Evolutionary conservation across 192 early-diverging fungal species (phyloP).

Genomic region (Spinellus fusiger): DNA sequence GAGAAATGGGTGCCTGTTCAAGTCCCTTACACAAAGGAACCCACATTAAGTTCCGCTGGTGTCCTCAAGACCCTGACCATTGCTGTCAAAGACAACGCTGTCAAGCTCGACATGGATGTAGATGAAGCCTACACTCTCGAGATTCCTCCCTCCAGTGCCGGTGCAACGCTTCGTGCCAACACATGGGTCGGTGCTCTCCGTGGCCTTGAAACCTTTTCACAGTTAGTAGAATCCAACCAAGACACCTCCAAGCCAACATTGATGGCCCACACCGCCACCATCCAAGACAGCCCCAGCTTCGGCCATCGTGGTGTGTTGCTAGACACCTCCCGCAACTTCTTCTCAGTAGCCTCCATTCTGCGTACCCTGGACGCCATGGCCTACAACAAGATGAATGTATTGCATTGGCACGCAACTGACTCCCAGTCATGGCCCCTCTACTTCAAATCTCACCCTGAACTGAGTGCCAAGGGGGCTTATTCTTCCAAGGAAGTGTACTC

Average conservation of each 20-base stretch:
- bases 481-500: slow-evolving; percentile 58
- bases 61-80: slow-evolving; percentile 38
- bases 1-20: slow-evolving; percentile 41
- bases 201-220: slow-evolving; percentile 66
- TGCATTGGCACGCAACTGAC: slow-evolving; percentile 74
- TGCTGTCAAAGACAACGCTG: slow-evolving; percentile 38
- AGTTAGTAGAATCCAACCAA: slow-evolving; percentile 46
- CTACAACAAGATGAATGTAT: slow-evolving; percentile 69
- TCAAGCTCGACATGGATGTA: slow-evolving; percentile 46
- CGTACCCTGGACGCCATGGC: slow-evolving; percentile 64
- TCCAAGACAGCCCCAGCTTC: slow-evolving; percentile 60
- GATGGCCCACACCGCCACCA: slow-evolving; percentile 48
- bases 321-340: slow-evolving; percentile 68
- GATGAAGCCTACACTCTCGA: slow-evolving; percentile 72
- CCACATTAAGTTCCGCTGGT: neutral
- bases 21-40: slow-evolving; percentile 31
- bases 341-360: slow-evolving; percentile 46
- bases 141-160: slow-evolving; percentile 42
- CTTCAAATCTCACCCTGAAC: slow-evolving; percentile 53
- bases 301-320: slow-evolving; percentile 62
- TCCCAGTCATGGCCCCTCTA: slow-evolving; percentile 68
- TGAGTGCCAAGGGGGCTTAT: slow-evolving; percentile 63
- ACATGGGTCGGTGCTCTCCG: slow-evolving; percentile 66
- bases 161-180: slow-evolving; percentile 48
- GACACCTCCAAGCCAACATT: slow-evolving; percentile 35